phyloP scores from a whole-genome alignment of 208 protist species.

The Phytomonas sp. region DNA sequence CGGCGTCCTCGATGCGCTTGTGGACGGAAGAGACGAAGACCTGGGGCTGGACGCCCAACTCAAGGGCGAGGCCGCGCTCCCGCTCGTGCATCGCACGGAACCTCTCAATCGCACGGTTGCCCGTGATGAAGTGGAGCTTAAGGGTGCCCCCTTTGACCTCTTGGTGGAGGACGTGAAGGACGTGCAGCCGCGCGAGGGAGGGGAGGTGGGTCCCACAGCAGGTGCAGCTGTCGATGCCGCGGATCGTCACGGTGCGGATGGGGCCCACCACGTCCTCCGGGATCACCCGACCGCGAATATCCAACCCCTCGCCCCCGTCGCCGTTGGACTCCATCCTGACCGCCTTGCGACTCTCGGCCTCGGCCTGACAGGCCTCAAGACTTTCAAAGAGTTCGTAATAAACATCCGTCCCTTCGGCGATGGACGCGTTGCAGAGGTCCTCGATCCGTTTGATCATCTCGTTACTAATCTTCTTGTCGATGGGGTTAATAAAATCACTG shows the following conservation, averaged over 20 bases:
- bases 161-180: conserved; percentile 70
- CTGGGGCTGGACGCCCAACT: conserved; percentile 51
- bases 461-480: conserved; percentile 40
- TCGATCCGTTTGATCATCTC: conserved; percentile 47
- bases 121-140: conserved; percentile 75
- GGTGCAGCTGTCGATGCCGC: conserved; percentile 59
- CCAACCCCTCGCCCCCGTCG: not conserved
- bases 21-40: conserved; percentile 41
- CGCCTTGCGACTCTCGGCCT: conserved; percentile 16
- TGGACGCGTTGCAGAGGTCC: conserved; percentile 48
- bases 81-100: conserved; percentile 58
- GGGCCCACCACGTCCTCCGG: conserved; percentile 63
- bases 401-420: conserved; percentile 37
- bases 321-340: not conserved
- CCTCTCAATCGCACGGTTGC: conserved; percentile 36
- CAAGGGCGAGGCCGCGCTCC: conserved; percentile 47
- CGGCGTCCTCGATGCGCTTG: conserved; percentile 36
- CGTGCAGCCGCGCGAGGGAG: conserved; percentile 58
- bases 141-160: conserved; percentile 70
- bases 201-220: conserved; percentile 87
- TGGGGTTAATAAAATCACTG: conserved; percentile 8
- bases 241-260: conserved; percentile 72
- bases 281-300: conserved; percentile 51
- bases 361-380: conserved; percentile 32
- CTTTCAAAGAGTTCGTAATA: conserved; percentile 35